Conservation (phyloP, 2,329 filamentous ascomycete species). For the Westerdykella ornata region DNA sequence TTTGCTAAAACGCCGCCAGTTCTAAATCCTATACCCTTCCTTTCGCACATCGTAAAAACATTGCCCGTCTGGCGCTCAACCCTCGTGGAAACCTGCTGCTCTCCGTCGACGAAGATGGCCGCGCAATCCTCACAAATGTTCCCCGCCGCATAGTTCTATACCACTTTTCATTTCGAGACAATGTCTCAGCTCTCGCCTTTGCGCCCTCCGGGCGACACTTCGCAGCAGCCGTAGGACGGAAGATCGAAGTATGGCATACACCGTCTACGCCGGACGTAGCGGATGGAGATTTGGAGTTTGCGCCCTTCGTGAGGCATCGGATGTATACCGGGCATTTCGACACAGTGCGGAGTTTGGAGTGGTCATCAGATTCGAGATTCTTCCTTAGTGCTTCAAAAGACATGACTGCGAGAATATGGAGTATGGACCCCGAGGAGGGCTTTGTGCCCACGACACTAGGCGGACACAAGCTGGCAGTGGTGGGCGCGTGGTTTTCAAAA, state of each 20-base stretch:
- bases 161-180: conserved; percentile 88
- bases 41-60: conserved; percentile 92
- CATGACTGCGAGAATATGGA: conserved; percentile 91
- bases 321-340: conserved; percentile 87
- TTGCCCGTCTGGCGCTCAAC: conserved; percentile 78
- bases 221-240: conserved; percentile 76
- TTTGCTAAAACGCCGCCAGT: conserved; percentile 39
- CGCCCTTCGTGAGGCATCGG: conserved; percentile 84
- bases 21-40: conserved; percentile 83
- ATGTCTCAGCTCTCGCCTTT: conserved; percentile 78
- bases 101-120: conserved; percentile 88
- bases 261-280: conserved; percentile 80
- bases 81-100: conserved; percentile 88
- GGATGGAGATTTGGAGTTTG: conserved; percentile 84
- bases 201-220: conserved; percentile 88
- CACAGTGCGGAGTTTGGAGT: conserved; percentile 75
- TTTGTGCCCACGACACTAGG: conserved; percentile 86
- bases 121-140: conserved; percentile 87
- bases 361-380: conserved; percentile 94
- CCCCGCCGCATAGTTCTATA: conserved; percentile 79
- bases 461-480: conserved; percentile 82
- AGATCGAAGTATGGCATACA: conserved; percentile 93
- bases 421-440: conserved; percentile 74
- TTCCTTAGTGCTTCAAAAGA: conserved; percentile 90
- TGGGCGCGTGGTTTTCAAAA: conserved; percentile 94